These are phyloP conservation scores for Parietichytrium sp. DNA, from an alignment of 108 stramenopile species.

Conservation along the genomic window DNA sequence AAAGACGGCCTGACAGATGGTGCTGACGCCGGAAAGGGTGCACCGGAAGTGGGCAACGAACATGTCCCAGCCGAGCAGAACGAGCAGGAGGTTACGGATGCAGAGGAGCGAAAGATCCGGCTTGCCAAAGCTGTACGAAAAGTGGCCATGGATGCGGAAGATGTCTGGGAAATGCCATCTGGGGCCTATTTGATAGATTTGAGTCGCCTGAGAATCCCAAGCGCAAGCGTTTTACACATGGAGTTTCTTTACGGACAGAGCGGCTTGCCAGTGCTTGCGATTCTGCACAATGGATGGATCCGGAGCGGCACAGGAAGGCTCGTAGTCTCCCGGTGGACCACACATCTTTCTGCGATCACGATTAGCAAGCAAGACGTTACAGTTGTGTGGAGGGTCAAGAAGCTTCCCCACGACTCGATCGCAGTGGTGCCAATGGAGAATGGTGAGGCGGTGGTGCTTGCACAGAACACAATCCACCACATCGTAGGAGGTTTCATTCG, in stretches of 20 bases:
- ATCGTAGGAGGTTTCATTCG: neutral
- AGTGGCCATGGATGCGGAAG: conserved; percentile 15
- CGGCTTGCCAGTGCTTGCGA: conserved; percentile 14
- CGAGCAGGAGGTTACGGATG: neutral
- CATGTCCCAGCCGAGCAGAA: too few species aligned
- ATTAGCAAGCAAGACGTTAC: conserved; percentile 26
- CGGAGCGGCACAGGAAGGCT: conserved; percentile 12
- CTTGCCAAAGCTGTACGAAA: neutral
- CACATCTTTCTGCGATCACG: neutral
- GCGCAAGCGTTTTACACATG: neutral
- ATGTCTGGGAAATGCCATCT: conserved; percentile 32
- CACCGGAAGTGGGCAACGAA: too few species aligned
- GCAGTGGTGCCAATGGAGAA: neutral
- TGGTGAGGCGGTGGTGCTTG: neutral
- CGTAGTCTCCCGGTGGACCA: neutral
- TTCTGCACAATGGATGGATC: neutral
- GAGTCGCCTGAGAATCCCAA: neutral
- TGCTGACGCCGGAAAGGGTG: too few species aligned
- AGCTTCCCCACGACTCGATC: conserved; percentile 9
- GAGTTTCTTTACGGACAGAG: neutral
- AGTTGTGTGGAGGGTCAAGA: conserved; percentile 27
- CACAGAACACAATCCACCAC: conserved; percentile 17
- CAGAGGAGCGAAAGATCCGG: neutral
- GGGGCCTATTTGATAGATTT: neutral
- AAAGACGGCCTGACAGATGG: too few species aligned